Conservation (phyloP, 257 asterid species). For the Solanum chaucha region DNA sequence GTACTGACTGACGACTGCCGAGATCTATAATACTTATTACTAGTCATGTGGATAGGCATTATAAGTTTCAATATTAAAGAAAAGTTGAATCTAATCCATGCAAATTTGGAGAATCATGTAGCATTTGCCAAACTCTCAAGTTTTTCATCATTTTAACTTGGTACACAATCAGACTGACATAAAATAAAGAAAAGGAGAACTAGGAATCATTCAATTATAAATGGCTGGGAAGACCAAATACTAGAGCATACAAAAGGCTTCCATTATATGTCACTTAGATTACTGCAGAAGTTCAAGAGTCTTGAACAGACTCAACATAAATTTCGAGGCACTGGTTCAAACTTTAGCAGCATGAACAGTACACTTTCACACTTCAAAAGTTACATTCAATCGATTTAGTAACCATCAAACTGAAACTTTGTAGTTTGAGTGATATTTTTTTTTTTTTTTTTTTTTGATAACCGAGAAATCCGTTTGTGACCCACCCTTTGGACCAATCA, state of each 20-base stretch:
- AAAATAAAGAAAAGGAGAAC: neutral
- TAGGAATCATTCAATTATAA: neutral
- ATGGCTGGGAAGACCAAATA: neutral
- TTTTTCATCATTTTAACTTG: neutral
- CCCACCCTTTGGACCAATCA: too few relatives aligned
- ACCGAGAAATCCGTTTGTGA: too few relatives aligned
- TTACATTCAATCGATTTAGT: neutral
- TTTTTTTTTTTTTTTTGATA: too few relatives aligned
- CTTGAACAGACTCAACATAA: neutral
- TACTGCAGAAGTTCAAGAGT: neutral
- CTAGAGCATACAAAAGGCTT: neutral
- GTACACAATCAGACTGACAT: neutral
- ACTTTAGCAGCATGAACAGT: neutral
- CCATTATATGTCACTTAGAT: neutral
- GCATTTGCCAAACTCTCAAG: neutral
- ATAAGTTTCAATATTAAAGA: neutral
- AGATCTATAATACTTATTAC: neutral
- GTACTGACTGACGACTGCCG: neutral
- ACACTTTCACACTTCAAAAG: neutral
- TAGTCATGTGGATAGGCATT: neutral
- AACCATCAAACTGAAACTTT: neutral
- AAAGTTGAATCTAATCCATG: neutral
- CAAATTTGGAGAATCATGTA: neutral
- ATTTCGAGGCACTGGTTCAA: neutral
- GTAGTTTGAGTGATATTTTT: neutral